Evolutionary conservation across 768 basidiomycete species (phyloP), one percentile per base, ranked within the genome.

Genomic region (Phaeolepiota aurea): DNA sequence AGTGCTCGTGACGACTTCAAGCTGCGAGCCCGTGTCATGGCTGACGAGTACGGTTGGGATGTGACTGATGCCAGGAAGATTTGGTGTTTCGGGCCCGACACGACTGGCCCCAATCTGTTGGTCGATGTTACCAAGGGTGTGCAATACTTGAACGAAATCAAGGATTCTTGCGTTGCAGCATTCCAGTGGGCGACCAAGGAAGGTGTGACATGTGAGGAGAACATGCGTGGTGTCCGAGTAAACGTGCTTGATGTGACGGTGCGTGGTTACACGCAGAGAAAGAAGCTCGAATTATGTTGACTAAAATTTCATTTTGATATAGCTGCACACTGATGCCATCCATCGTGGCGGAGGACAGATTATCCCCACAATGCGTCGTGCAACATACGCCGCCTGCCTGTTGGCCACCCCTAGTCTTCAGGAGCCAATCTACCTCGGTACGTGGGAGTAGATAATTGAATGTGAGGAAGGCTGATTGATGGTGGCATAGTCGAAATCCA

Each of bases 171-270:
- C 62, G 79, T 99, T 62, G 94, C 96, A 52, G 93, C 91, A 35
- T 89, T 98, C 83, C 96, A 98, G 68, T 98, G 93, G 96, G 96
- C 96, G 33, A 88, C 90, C 43, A 98, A 96, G 76, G 94, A 98
- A 66, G 91, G 91, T 76, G 93, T 88, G 52, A 80, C 85, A 55
- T 82, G 82, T 41, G 96, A 98, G 59, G 96, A 99, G 76, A 90
- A 86, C 64, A 94, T 99, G 93, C 91, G 96, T 71, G 93, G 93
- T 70, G 76, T 94, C 55, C 89, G 96, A 48, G 71, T 91, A 71
- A 98, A 99, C 71, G 73, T 98, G 44, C 71, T 94, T 48, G 92
- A 96, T 77, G 93, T 96, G 45, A 92, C 89, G 48, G 90, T 87
- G 65, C 48, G 80, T 65, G 15, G 16, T 32, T 40, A n/a, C n/a